phyloP scores from a whole-genome alignment of 164 flowering plant species.

The Pachysandra terminalis region DNA sequence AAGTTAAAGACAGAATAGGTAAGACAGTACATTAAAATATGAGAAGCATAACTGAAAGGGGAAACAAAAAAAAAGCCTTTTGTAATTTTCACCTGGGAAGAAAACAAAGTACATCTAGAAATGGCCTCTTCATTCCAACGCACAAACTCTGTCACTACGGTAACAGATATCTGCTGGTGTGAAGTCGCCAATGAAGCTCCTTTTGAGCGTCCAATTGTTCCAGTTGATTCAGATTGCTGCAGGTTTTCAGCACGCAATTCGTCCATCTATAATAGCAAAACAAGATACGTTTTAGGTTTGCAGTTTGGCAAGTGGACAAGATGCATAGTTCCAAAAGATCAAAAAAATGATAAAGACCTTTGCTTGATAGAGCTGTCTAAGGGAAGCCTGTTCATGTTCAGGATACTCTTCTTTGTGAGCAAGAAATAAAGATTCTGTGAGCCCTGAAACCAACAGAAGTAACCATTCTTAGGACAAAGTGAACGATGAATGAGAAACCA shows the following conservation, averaged over 20 bases:
- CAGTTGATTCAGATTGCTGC: constrained; percentile 65
- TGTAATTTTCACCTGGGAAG: constrained; percentile 67
- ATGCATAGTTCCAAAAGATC: neutral
- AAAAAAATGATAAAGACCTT: constrained; percentile 46
- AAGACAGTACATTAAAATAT: neutral
- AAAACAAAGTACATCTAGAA: constrained; percentile 82
- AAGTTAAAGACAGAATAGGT: no score
- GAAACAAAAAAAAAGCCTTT: neutral
- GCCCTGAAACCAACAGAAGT: constrained; percentile 47
- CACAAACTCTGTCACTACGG: constrained; percentile 95
- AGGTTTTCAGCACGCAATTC: constrained; percentile 82
- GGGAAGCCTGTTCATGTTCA: constrained; percentile 92
- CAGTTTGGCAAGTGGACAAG: constrained; percentile 2
- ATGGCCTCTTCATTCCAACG: constrained; percentile 99
- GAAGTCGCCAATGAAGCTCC: constrained; percentile 77
- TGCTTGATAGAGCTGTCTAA: constrained; percentile 78
- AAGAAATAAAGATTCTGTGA: constrained; percentile 84
- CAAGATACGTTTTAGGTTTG: constrained; percentile 2
- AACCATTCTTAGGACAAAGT: constrained; percentile 4
- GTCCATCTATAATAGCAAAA: constrained; percentile 58
- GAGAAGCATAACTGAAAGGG: no score
- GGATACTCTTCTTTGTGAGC: constrained; percentile 89
- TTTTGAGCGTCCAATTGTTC: constrained; percentile 86
- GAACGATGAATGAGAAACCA: neutral
- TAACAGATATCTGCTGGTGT: constrained; percentile 90